phyloP scores from a whole-genome alignment of 1,284 basidiomycete species.

The Sporisorium graminicola region DNA sequence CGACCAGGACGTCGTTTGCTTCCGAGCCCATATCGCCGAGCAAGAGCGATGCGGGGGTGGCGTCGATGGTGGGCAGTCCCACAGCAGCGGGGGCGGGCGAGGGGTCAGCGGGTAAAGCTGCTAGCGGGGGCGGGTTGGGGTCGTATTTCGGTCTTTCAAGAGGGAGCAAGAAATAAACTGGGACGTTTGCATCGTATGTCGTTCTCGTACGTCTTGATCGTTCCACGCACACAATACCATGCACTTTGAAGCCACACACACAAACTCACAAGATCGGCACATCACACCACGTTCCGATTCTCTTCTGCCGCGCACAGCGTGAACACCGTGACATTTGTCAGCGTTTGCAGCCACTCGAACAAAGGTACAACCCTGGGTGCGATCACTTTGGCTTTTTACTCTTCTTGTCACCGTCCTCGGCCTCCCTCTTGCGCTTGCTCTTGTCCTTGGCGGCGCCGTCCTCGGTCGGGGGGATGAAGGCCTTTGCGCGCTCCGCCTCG shows the following conservation, averaged over 20 bases:
- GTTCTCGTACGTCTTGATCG: no score
- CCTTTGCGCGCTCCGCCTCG: slow-evolving; percentile 57
- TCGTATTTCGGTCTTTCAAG: slow-evolving; percentile 34
- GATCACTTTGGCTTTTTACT: slow-evolving; percentile 25
- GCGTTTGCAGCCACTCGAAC: no score
- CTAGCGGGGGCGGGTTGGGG: slow-evolving; percentile 21
- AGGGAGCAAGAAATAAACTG: slow-evolving; percentile 6
- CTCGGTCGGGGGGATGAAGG: slow-evolving; percentile 56
- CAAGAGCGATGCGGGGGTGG: slow-evolving; percentile 1
- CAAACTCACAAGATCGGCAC: not conserved
- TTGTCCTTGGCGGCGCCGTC: slow-evolving; percentile 20
- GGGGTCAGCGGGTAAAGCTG: not conserved
- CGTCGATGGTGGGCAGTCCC: not conserved
- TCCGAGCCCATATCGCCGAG: not conserved
- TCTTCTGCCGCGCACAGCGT: not conserved
- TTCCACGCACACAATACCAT: not conserved
- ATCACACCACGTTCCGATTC: not conserved
- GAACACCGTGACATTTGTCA: no score
- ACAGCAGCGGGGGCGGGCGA: not conserved
- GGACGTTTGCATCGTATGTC: no score
- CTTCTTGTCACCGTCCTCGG: slow-evolving; percentile 14
- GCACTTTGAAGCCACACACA: not conserved
- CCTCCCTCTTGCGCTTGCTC: slow-evolving; percentile 15
- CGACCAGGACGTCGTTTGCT: not conserved
- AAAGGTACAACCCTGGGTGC: no score